A percentile compares a stretch with the other conserved stretches of the same genome.
These are phyloP conservation scores for Ephemerocybe angulata DNA, from an alignment of 768 basidiomycete species.

Conservation along the genomic window DNA sequence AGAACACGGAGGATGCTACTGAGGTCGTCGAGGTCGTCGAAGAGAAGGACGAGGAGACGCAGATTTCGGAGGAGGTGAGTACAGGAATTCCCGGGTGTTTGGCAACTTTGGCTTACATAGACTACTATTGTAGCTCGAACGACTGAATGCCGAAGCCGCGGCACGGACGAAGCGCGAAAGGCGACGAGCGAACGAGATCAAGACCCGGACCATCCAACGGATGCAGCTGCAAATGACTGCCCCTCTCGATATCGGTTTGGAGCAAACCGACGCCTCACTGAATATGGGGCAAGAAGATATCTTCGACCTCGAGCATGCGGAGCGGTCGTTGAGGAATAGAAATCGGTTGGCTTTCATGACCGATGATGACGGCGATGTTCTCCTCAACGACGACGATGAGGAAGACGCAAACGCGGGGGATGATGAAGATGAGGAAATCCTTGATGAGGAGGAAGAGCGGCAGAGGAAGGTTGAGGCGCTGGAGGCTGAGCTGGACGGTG, in stretches of 20 bases:
- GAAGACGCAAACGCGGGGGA: not conserved
- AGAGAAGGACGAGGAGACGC: constrained; percentile 80
- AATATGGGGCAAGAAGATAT: constrained; percentile 78
- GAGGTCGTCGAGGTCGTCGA: constrained; percentile 67
- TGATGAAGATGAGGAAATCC: constrained; percentile 28
- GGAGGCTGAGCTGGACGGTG: constrained; percentile 82
- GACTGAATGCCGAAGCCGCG: constrained; percentile 71
- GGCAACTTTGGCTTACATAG: constrained; percentile 6
- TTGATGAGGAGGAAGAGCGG: constrained; percentile 68
- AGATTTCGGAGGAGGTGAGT: constrained; percentile 82
- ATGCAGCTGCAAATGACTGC: constrained; percentile 98
- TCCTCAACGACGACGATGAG: constrained; percentile 39
- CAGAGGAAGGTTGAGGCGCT: constrained; percentile 57
- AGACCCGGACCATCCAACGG: constrained; percentile 81
- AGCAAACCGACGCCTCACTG: constrained; percentile 73
- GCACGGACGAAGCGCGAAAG: constrained; percentile 76
- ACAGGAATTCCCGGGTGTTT: not conserved
- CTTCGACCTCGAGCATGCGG: constrained; percentile 75
- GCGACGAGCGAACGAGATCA: constrained; percentile 84
- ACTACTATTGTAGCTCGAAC: constrained; percentile 61
- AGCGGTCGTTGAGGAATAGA: constrained; percentile 38
- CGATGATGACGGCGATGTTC: constrained; percentile 41
- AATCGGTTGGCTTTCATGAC: constrained; percentile 35
- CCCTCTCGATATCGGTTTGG: constrained; percentile 92
- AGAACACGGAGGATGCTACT: constrained; percentile 67